Conservation (phyloP, 345 rosid genomes). For the Heritiera fomes region DNA sequence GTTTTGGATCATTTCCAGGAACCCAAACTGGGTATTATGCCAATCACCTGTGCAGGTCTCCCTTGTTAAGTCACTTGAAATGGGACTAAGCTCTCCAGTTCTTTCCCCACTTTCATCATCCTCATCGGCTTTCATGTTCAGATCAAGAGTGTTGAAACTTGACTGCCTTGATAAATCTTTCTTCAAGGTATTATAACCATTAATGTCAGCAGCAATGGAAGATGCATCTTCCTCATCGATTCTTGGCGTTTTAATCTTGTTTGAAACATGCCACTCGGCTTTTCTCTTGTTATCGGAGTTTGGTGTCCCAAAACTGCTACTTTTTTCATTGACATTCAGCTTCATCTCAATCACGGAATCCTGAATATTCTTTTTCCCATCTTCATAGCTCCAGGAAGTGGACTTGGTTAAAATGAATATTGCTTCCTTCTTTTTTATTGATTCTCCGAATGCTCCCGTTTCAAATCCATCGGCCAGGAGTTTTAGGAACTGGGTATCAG, state of each 20-base stretch:
- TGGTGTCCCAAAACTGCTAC: conserved; percentile 19
- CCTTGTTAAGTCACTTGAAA: conserved; percentile 65
- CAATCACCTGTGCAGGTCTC: conserved; percentile 40
- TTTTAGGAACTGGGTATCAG: conserved; percentile 48
- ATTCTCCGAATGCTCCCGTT: conserved; percentile 36
- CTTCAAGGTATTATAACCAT: conserved; percentile 29
- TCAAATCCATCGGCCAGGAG: conserved; percentile 51
- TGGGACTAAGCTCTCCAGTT: conserved; percentile 57
- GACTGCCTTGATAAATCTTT: conserved; percentile 58
- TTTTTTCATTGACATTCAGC: conserved; percentile 44
- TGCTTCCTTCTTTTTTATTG: conserved; percentile 23
- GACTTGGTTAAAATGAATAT: conserved; percentile 60
- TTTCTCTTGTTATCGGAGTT: conserved; percentile 54
- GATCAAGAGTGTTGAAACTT: conserved; percentile 64
- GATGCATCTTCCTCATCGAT: conserved; percentile 35
- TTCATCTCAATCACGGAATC: conserved; percentile 54
- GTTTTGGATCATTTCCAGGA: conserved; percentile 58
- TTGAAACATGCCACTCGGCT: conserved; percentile 42
- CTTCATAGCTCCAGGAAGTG: conserved; percentile 27
- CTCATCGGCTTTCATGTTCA: conserved; percentile 56
- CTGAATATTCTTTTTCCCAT: conserved; percentile 23
- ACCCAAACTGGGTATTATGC: conserved; percentile 22
- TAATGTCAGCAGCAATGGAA: conserved; percentile 24
- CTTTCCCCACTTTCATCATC: conserved; percentile 38
- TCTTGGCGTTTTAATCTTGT: conserved; percentile 47